These are phyloP conservation scores for Schoenoplectus tabernaemontani DNA, from an alignment of 202 grass and related monocot genomes.

Conservation along the genomic window DNA sequence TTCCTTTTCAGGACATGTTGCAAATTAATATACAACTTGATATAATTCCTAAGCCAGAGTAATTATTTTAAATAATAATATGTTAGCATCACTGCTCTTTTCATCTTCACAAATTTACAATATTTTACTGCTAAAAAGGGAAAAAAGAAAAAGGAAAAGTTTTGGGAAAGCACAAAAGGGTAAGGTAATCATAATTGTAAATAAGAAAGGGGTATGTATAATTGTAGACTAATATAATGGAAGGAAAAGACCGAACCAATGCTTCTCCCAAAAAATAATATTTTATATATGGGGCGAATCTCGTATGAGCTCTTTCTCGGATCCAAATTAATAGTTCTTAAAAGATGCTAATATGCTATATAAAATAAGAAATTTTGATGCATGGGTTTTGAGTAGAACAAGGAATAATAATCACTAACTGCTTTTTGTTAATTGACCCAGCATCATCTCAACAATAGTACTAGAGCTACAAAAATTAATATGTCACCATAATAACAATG, in stretches of 20 bases:
- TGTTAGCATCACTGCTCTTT: background rate
- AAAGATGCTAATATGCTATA: conserved; percentile 1
- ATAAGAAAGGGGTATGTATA: background rate
- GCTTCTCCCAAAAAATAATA: background rate
- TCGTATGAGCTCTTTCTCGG: background rate
- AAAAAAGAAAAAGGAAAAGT: background rate
- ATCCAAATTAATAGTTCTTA: background rate
- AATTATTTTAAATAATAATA: conserved; percentile 15
- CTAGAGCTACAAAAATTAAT: background rate
- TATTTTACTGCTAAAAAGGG: background rate
- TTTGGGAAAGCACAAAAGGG: conserved; percentile 21
- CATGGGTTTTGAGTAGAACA: background rate
- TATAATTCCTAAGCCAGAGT: background rate
- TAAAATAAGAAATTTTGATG: background rate
- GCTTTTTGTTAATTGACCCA: background rate
- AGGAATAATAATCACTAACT: background rate
- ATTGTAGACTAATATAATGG: conserved; percentile 17
- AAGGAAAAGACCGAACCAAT: conserved; percentile 1
- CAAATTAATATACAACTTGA: background rate
- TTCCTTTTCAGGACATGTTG: background rate
- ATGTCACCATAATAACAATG: too few species aligned
- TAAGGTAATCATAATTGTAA: conserved; percentile 12
- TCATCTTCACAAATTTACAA: background rate
- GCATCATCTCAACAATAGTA: background rate
- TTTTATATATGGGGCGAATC: background rate